These are phyloP conservation scores for Ophiostoma montium DNA, from an alignment of 2,329 filamentous ascomycete genomes.

Conservation along the genomic window DNA sequence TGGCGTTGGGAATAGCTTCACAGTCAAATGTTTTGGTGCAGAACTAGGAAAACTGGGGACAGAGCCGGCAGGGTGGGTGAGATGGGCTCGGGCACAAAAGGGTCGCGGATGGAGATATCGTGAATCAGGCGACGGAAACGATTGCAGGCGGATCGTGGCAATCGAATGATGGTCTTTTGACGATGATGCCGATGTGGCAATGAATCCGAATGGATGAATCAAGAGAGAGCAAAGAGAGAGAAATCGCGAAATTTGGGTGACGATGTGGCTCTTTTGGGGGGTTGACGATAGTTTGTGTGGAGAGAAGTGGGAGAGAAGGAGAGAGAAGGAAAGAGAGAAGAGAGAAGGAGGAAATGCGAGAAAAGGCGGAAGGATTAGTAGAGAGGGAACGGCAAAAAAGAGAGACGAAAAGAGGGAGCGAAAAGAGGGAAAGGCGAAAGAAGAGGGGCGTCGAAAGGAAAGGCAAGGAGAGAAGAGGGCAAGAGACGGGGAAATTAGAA, in stretches of 20 bases:
- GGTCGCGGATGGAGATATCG: constrained; percentile 13
- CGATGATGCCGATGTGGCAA: constrained; percentile 16
- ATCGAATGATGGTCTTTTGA: constrained; percentile 24
- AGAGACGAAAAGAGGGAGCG: constrained; percentile 3
- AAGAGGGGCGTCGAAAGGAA: constrained; percentile 6
- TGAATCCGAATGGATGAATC: constrained; percentile 24
- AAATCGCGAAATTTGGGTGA: neutral
- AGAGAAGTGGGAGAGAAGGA: constrained; percentile 17
- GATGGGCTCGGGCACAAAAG: neutral
- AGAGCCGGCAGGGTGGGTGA: neutral
- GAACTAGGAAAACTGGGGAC: neutral
- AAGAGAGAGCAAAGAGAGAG: constrained; percentile 22
- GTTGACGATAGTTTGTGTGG: constrained; percentile 13
- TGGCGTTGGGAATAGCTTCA: constrained; percentile 11
- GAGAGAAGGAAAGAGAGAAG: neutral
- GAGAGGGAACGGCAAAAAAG: neutral
- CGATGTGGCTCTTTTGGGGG: constrained; percentile 12
- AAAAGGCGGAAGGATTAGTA: constrained; percentile 9
- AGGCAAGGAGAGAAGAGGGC: constrained; percentile 13
- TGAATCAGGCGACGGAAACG: constrained; percentile 15
- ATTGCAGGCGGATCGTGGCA: constrained; percentile 19
- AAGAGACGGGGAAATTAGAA: neutral
- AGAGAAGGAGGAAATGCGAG: neutral
- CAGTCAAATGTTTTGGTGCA: neutral
- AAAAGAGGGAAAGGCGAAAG: constrained; percentile 5